Percentiles rank a stretch among this genome's conserved stretches.
These are phyloP conservation scores for Corymbia maculata DNA, from an alignment of 345 rosid genomes.

Conservation along the genomic window DNA sequence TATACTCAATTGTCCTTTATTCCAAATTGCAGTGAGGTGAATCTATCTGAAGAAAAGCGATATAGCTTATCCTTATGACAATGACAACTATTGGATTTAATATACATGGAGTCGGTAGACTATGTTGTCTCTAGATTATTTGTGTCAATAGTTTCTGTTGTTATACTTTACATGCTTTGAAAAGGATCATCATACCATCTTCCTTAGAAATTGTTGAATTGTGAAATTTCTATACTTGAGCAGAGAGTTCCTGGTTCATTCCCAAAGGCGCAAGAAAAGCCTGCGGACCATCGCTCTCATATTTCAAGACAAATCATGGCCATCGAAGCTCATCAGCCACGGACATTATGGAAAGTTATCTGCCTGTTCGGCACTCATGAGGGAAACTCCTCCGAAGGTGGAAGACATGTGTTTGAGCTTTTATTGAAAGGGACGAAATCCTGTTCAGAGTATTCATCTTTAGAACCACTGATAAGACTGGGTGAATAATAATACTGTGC, in stretches of 20 bases:
- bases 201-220: no score
- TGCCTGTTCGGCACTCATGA: no score
- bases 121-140: background rate
- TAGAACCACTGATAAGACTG: background rate
- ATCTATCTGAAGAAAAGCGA: no score
- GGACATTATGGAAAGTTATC: no score
- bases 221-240: background rate
- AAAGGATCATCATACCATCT: background rate
- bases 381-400: background rate
- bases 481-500: background rate
- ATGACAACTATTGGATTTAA: background rate
- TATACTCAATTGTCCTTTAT: no score
- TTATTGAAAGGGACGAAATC: accelerated
- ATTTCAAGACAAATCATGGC: no score
- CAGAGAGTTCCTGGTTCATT: background rate
- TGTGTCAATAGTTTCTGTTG: background rate
- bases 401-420: background rate
- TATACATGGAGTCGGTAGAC: background rate
- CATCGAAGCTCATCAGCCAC: no score
- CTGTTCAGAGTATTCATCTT: background rate
- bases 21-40: background rate
- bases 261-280: no score
- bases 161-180: background rate
- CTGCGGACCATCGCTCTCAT: no score
- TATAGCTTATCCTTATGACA: background rate